Base-by-base conservation (phyloP, 805 yeast genomes). In the Pichia thaimueangensis region DNA sequence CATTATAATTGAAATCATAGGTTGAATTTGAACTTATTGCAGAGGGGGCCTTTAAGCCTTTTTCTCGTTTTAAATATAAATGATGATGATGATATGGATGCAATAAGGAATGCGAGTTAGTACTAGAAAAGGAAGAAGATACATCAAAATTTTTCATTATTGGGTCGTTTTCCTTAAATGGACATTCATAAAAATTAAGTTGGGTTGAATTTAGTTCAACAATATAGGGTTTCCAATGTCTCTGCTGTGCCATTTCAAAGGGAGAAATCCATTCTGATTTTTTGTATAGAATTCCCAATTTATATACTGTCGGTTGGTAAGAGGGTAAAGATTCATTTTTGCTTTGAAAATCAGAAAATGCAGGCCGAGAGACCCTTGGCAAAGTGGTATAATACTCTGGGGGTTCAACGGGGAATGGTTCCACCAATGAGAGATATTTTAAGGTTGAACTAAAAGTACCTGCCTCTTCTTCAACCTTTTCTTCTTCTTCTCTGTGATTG, bases 191-290 rank as follows among this genome's bases (percentile, higher is more conserved):
- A 42, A 89, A 65, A 59, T 84, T 84, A 28, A 89, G 64, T 63
- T 86, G 95, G 2, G 97, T 89, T 16, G 91, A 85, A 67, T 89
- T 87, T 39, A 89, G 66, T 55, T 84, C 94, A 60, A 86, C 68
- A 19, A 83, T 67, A 34, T 73, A 72, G 33, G 72, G 67, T 51
- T 70, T 73, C 97, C 97, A 89, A 10, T 76, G 71, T 47, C 95
- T 68, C 8, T 68, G 59, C 2, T 78, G 69, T 0, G 94, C 71
- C 3, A 78, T 67, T 51, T 82, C 88, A 56, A 80, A 83, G 0
- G 96, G 96, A 4, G 86, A 72, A 2, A 76, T 47, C 82, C 88
- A 78, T 60, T 88, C 96, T 36, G 72, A 54, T 56, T 88, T 89
- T 52, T 88, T 68, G 6, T 73, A 58, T 1, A 82, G 70, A 1